Conservation (phyloP, 169 alveolate genomes). For the Plasmodium blacklocki region DNA sequence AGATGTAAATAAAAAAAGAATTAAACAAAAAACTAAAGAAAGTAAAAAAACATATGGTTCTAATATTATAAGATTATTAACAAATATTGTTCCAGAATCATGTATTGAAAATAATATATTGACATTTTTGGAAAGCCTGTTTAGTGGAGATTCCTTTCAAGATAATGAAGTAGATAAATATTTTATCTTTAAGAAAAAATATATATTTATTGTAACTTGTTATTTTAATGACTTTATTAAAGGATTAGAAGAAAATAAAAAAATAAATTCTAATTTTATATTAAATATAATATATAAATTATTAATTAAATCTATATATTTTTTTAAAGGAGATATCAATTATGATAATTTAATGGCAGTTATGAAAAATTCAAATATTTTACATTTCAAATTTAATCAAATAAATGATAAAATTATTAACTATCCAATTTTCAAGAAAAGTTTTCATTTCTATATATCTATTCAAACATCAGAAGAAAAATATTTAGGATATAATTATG, state of each 20-base stretch:
- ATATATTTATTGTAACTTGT: slow-evolving; percentile 32
- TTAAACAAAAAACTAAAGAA: slow-evolving; percentile 70
- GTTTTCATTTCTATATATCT: slow-evolving; percentile 39
- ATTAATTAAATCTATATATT: slow-evolving; percentile 56
- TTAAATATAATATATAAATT: slow-evolving; percentile 64
- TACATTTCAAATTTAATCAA: slow-evolving; percentile 31
- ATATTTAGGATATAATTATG: slow-evolving; percentile 66
- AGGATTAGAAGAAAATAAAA: slow-evolving; percentile 61
- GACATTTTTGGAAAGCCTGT: slow-evolving; percentile 61
- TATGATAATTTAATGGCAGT: slow-evolving; percentile 60
- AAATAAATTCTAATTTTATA: slow-evolving; percentile 29
- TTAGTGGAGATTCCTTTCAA: slow-evolving; percentile 71
- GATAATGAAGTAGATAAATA: slow-evolving; percentile 64
- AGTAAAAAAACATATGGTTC: slow-evolving; percentile 71
- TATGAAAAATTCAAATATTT: slow-evolving; percentile 30
- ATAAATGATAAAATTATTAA: slow-evolving; percentile 14
- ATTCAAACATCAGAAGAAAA: slow-evolving; percentile 7
- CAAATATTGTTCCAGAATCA: slow-evolving; percentile 43
- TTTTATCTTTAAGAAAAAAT: slow-evolving; percentile 67
- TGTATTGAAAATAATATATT: slow-evolving; percentile 67
- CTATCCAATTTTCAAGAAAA: slow-evolving; percentile 30
- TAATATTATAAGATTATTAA: slow-evolving; percentile 63
- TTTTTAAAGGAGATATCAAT: slow-evolving; percentile 56
- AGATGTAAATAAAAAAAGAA: slow-evolving; percentile 70
- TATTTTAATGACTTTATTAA: slow-evolving; percentile 63